phyloP scores from a whole-genome alignment of 345 rosid genomes.

The Euphorbia tirucalli region DNA sequence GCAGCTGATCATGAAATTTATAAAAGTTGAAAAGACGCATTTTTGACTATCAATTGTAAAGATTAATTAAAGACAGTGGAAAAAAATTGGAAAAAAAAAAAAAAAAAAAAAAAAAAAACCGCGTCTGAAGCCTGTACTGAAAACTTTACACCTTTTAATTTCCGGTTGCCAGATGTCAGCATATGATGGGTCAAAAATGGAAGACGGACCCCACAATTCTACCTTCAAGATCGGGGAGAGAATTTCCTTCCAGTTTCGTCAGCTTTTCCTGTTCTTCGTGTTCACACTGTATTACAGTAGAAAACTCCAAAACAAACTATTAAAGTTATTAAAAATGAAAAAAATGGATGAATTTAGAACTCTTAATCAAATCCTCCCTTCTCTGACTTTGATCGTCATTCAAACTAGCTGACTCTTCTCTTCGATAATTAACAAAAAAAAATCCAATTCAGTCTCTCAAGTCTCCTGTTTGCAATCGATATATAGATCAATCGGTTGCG shows the following conservation, averaged over 20 bases:
- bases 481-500: not conserved
- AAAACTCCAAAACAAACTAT: not conserved
- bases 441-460: not conserved
- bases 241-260: not conserved
- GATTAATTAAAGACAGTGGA: too few relatives aligned
- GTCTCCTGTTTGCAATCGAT: too few relatives aligned
- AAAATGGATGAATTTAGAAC: not conserved
- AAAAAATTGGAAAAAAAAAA: too few relatives aligned
- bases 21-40: too few relatives aligned
- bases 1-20: too few relatives aligned
- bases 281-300: not conserved
- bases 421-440: not conserved
- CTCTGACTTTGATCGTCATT: not conserved
- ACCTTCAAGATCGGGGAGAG: not conserved
- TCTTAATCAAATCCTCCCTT: not conserved
- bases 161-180: not conserved
- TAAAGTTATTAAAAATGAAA: not conserved
- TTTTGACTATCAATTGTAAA: too few relatives aligned
- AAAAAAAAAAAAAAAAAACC: not conserved
- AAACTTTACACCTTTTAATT: not conserved
- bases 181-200: not conserved
- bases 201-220: not conserved
- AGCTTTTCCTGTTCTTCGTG: not conserved
- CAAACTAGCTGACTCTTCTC: slow-evolving; percentile 2
- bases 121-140: not conserved